Evolutionary conservation across 179 eudicot species (phyloP), one percentile per base, ranked within the genome.

Genomic region (Nepenthes alata): DNA sequence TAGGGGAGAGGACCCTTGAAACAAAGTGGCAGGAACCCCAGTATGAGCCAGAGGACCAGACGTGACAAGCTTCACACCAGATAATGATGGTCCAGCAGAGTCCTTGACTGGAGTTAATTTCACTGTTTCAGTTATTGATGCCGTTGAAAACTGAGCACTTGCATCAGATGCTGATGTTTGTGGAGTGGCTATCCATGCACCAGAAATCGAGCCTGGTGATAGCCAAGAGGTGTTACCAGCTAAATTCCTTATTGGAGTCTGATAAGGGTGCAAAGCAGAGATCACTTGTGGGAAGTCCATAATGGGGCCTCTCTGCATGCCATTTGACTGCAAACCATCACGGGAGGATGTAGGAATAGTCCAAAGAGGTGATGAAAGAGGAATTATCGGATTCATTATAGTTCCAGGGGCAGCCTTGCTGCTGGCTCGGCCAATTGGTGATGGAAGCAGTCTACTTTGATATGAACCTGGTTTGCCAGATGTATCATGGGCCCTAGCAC

Each of bases 321-420:
- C 70, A 74, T 71, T 67, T 37, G 87, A 70, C 15, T 78, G 78
- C 59, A 83, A 71, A 59, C 65, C 76, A 75, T 84, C 87, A 57
- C 75, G 70, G 35, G 79, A 75, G 34, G 95, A 86, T 49, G 96
- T 84, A 55, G 91, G 60, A 48, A 81, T 68, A 66, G 75, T 91
- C 99, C 96, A 90, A 66, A 87, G 87, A 6, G 99, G 96, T 3
- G 99, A 84, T 6, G 97, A 87, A 53, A 80, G 71, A 60, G 97
- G 86, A 35, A 84, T 74, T 41, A 78, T 72, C 8, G 86, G 83
- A 73, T 71, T 80, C 53, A 70, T 66, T 51, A 65, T 70, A 35
- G 85, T 72, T 58, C 83, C 69, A 67, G 78, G 77, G 53, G 75
- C 64, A 68, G 72, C 80, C 74, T 80, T 85, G 80, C 64, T 74